Conservation (phyloP, 495 filamentous ascomycete species). For the Tuber microsphaerosporum region DNA sequence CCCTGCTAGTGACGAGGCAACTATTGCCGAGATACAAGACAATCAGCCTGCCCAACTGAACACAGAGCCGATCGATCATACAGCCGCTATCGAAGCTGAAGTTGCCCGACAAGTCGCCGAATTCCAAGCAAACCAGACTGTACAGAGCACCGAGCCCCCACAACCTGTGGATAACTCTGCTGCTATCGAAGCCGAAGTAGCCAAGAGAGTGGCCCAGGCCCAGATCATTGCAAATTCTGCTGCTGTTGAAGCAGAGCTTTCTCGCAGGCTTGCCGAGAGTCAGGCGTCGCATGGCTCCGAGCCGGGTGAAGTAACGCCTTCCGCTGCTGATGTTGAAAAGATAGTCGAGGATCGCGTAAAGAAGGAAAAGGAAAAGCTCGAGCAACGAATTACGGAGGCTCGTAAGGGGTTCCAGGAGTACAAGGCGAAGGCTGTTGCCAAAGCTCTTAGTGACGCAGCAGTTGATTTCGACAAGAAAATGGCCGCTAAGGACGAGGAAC, state of each 20-base stretch:
- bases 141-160: slow-evolving; percentile 42
- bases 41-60: background rate
- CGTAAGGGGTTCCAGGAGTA: slow-evolving; percentile 41
- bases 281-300: slow-evolving; percentile 41
- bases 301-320: slow-evolving; percentile 45
- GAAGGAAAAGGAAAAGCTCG: slow-evolving; percentile 27
- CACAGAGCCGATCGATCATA: slow-evolving; percentile 15
- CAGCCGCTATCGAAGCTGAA: slow-evolving; percentile 29
- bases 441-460: slow-evolving; percentile 42
- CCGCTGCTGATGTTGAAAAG: slow-evolving; percentile 48
- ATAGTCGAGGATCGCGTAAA: slow-evolving; percentile 41
- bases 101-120: slow-evolving; percentile 30
- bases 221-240: slow-evolving; percentile 18
- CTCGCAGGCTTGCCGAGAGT: slow-evolving; percentile 26
- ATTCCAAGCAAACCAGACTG: slow-evolving; percentile 12
- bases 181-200: slow-evolving; percentile 37
- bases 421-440: slow-evolving; percentile 50
- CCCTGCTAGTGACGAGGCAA: slow-evolving; percentile 38
- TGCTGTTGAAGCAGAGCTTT: slow-evolving; percentile 27
- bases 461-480: slow-evolving; percentile 26
- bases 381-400: slow-evolving; percentile 37
- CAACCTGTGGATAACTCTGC: slow-evolving; percentile 40
- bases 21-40: slow-evolving; percentile 37
- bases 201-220: slow-evolving; percentile 11
- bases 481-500: slow-evolving; percentile 22